A percentile compares a stretch with the other conserved stretches of the same genome.
Evolutionary conservation across 768 basidiomycete genomes (phyloP).

Genomic region (Pholiota microspora): DNA sequence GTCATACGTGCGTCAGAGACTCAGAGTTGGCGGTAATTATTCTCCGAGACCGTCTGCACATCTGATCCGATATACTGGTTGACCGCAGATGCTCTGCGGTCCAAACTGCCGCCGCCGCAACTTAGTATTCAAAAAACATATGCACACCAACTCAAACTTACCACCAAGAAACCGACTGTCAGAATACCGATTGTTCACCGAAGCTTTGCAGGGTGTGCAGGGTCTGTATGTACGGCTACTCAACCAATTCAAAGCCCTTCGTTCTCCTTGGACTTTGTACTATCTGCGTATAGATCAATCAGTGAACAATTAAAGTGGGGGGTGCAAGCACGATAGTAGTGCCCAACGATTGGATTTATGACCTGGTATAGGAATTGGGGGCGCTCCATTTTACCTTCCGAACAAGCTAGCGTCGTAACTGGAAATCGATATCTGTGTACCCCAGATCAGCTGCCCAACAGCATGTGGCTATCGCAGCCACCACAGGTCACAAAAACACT

Average conservation of each 20-base stretch:
- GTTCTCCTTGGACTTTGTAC: not conserved
- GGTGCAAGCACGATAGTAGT: not conserved
- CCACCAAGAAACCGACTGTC: not conserved
- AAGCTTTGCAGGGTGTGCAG: no score
- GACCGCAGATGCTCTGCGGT: not conserved
- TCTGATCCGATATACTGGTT: not conserved
- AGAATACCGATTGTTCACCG: not conserved
- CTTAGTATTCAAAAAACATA: no score
- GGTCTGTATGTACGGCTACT: not conserved
- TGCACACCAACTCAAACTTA: no score
- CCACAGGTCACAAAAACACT: not conserved
- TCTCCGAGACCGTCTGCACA: not conserved
- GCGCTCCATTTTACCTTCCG: not conserved
- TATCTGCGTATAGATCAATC: not conserved
- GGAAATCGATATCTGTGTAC: not conserved
- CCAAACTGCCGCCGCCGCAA: no score
- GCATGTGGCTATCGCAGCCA: not conserved
- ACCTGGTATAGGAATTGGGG: not conserved
- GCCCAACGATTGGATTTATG: not conserved
- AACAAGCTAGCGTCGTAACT: not conserved
- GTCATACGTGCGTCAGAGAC: not conserved
- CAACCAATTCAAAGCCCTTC: not conserved
- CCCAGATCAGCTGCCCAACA: not conserved
- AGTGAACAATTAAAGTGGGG: not conserved
- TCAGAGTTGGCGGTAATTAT: not conserved